Evolutionary conservation across 495 filamentous ascomycete genomes (phyloP).

Genomic region (Niebla homalea): DNA sequence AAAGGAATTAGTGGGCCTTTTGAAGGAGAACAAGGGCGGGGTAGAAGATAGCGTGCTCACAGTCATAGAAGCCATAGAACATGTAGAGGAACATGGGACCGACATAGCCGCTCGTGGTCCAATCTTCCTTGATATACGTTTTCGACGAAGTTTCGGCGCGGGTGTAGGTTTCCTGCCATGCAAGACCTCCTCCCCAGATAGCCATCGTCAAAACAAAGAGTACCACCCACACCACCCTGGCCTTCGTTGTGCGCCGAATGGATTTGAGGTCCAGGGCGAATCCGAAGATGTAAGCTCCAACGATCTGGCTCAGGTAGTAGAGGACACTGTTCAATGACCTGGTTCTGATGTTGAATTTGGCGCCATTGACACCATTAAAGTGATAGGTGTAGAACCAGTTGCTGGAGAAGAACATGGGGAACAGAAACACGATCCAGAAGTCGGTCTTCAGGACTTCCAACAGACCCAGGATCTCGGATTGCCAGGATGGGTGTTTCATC

Average conservation of each 20-base stretch:
- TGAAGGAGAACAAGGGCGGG: not conserved
- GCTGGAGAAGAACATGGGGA: conserved; percentile 46
- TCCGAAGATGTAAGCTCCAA: conserved; percentile 33
- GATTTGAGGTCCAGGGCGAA: conserved; percentile 29
- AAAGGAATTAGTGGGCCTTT: not conserved
- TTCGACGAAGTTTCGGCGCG: conserved; percentile 26
- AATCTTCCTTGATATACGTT: conserved; percentile 26
- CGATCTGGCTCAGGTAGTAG: conserved; percentile 42
- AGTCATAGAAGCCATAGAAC: conserved; percentile 42
- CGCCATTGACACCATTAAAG: conserved; percentile 38
- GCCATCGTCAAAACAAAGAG: conserved; percentile 30
- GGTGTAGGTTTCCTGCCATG: conserved; percentile 35
- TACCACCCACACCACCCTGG: conserved; percentile 26
- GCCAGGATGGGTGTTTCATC: conserved; percentile 71
- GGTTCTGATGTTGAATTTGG: conserved; percentile 35
- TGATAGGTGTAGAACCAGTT: conserved; percentile 74
- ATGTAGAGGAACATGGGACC: conserved; percentile 43
- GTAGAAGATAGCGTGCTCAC: conserved; percentile 5
- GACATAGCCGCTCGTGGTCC: conserved; percentile 27
- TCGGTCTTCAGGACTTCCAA: conserved; percentile 27
- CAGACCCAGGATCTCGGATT: conserved; percentile 30
- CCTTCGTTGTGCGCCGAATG: conserved; percentile 29
- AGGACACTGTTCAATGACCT: conserved; percentile 35
- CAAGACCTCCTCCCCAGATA: conserved; percentile 40
- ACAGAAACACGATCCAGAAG: conserved; percentile 30